A percentile compares a stretch with the other conserved stretches of the same genome.
These are phyloP conservation scores for Saccharomycopsis sp. DNA, from an alignment of 805 yeast species.

Conservation along the genomic window DNA sequence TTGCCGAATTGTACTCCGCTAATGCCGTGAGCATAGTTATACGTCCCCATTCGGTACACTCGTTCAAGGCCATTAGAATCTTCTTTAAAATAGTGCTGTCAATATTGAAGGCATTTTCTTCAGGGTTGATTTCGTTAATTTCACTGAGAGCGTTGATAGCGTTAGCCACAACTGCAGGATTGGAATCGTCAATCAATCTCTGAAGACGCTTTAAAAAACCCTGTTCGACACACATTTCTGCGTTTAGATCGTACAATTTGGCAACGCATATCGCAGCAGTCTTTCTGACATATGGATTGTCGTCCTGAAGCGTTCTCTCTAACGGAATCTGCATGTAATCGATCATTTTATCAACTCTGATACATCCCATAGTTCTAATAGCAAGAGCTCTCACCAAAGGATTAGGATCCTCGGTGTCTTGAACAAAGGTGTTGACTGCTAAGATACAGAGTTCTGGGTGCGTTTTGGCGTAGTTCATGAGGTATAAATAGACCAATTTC, in stretches of 20 bases:
- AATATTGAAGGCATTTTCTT: slow-evolving; percentile 40
- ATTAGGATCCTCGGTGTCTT: slow-evolving; percentile 92
- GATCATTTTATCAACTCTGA: slow-evolving; percentile 89
- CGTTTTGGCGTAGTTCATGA: slow-evolving; percentile 95
- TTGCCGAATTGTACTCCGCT: slow-evolving; percentile 56
- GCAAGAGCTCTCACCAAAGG: slow-evolving; percentile 95
- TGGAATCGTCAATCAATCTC: slow-evolving; percentile 69
- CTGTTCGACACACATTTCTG: slow-evolving; percentile 74
- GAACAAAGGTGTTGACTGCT: slow-evolving; percentile 95
- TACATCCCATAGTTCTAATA: slow-evolving; percentile 97
- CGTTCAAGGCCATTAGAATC: slow-evolving; percentile 79
- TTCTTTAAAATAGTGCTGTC: slow-evolving; percentile 38
- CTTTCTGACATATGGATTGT: slow-evolving; percentile 94
- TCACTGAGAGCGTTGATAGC: slow-evolving; percentile 83
- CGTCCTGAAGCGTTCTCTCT: slow-evolving; percentile 78
- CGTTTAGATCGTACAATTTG: slow-evolving; percentile 80
- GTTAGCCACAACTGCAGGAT: slow-evolving; percentile 97
- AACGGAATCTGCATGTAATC: slow-evolving; percentile 92
- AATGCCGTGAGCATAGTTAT: slow-evolving; percentile 80
- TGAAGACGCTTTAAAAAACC: slow-evolving; percentile 73
- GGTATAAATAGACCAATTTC: slow-evolving; percentile 86
- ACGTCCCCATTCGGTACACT: slow-evolving; percentile 99
- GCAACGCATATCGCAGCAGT: slow-evolving; percentile 98
- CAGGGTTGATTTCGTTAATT: slow-evolving; percentile 62
- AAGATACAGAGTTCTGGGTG: slow-evolving; percentile 93